These are phyloP conservation scores for Claviceps purpurea DNA, from an alignment of 2,329 filamentous ascomycete genomes.

Conservation along the genomic window DNA sequence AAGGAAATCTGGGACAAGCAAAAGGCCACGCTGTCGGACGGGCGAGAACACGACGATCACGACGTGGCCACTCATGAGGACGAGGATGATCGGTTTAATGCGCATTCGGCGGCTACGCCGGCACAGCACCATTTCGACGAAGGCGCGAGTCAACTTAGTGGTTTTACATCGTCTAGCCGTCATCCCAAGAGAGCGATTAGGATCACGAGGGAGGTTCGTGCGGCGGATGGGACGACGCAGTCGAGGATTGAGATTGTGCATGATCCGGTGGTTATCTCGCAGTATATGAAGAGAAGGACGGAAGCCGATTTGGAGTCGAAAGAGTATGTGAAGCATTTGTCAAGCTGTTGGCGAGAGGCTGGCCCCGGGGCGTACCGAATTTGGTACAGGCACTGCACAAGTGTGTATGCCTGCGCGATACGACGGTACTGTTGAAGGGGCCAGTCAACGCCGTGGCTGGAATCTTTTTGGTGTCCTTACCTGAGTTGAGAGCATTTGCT, in stretches of 20 bases:
- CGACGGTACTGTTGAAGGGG: conserved; percentile 1
- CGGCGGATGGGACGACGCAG: conserved; percentile 37
- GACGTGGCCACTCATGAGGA: conserved; percentile 45
- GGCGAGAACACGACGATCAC: conserved; percentile 51
- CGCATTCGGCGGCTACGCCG: conserved; percentile 56
- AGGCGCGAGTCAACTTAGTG: conserved; percentile 64
- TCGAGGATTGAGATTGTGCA: conserved; percentile 56
- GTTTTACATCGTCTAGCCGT: conserved; percentile 51
- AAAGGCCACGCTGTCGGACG: conserved; percentile 61
- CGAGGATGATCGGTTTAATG: conserved; percentile 57
- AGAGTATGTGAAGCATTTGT: conserved; percentile 41
- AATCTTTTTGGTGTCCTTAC: conserved; percentile 16
- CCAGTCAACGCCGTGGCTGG: conserved; percentile 16
- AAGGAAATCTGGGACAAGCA: conserved; percentile 86
- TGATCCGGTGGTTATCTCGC: conserved; percentile 75
- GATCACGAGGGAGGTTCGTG: conserved; percentile 52
- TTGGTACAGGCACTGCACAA: conserved; percentile 10
- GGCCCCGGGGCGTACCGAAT: conserved; percentile 10
- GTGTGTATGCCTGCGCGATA: conserved; percentile 10
- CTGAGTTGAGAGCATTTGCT: conserved; percentile 23
- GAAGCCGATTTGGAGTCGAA: conserved; percentile 58
- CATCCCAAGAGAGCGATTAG: conserved; percentile 52
- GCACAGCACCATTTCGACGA: conserved; percentile 51
- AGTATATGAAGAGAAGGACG: conserved; percentile 70
- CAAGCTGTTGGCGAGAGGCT: conserved; percentile 1